These are phyloP conservation scores for Trichoderma lentiforme DNA, from an alignment of 2,329 filamentous ascomycete species.

Conservation along the genomic window DNA sequence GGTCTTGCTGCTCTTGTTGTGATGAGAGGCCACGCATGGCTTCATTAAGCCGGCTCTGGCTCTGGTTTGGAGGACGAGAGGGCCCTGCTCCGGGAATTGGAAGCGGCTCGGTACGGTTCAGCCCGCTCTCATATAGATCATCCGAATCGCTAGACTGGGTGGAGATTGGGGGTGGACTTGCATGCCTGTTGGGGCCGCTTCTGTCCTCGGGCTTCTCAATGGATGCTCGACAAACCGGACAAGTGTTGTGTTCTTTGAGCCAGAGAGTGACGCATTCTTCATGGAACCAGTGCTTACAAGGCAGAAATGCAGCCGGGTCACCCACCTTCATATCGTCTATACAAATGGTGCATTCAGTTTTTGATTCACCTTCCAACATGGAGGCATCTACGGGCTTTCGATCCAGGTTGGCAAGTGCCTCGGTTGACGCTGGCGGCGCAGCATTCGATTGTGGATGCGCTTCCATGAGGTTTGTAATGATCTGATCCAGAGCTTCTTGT, in stretches of 20 bases:
- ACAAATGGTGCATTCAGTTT: conserved; percentile 89
- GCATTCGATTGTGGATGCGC: conserved; percentile 72
- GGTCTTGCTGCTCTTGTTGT: conserved; percentile 25
- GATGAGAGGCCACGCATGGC: conserved; percentile 31
- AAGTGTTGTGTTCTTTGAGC: conserved; percentile 89
- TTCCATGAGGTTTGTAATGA: conserved; percentile 87
- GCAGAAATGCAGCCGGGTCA: conserved; percentile 71
- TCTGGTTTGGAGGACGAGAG: conserved; percentile 28
- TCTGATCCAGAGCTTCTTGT: conserved; percentile 84
- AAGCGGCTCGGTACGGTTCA: conserved; percentile 1
- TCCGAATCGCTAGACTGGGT: not conserved
- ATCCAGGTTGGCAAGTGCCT: conserved; percentile 70
- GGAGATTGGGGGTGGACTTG: not conserved
- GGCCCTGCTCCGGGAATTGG: conserved; percentile 19
- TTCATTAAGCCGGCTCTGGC: conserved; percentile 31
- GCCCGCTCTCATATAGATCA: not conserved
- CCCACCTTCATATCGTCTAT: conserved; percentile 78
- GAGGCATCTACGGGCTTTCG: conserved; percentile 66
- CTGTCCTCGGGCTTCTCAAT: conserved; percentile 41
- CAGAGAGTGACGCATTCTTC: conserved; percentile 76
- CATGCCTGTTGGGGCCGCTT: conserved; percentile 13
- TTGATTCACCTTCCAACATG: conserved; percentile 63
- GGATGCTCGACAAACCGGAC: conserved; percentile 71
- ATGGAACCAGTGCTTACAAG: conserved; percentile 94
- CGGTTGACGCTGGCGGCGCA: conserved; percentile 73